phyloP scores from a whole-genome alignment of 192 early-diverging fungal genomes.

The Podila clonocystis region DNA sequence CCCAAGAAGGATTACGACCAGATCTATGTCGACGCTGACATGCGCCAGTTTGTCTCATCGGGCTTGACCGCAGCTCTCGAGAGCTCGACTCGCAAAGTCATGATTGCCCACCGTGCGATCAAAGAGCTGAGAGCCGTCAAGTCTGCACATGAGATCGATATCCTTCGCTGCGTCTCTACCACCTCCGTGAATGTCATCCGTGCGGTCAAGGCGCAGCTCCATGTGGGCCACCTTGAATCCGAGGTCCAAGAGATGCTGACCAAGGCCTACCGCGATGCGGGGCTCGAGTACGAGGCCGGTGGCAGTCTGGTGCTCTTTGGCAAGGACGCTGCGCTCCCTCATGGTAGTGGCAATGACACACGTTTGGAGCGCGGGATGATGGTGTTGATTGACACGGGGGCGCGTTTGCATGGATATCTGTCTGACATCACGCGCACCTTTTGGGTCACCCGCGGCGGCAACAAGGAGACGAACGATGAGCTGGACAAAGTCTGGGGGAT shows the following conservation, averaged over 20 bases:
- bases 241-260: conserved; percentile 50
- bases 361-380: conserved; percentile 43
- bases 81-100: conserved; percentile 23
- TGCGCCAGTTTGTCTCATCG: conserved; percentile 56
- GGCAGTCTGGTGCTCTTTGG: conserved; percentile 53
- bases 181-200: conserved; percentile 56
- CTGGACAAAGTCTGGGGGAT: conserved; percentile 57
- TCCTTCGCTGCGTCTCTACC: conserved; percentile 57
- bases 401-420: conserved; percentile 55
- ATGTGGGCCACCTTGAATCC: conserved; percentile 41
- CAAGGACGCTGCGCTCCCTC: conserved; percentile 60
- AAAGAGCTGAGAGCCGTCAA: conserved; percentile 54
- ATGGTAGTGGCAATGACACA: conserved; percentile 55
- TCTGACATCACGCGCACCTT: conserved; percentile 63
- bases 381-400: conserved; percentile 62
- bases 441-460: conserved; percentile 44
- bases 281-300: conserved; percentile 51
- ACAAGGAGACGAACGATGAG: conserved; percentile 46
- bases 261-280: conserved; percentile 36
- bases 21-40: conserved; percentile 53
- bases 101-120: conserved; percentile 44
- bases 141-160: conserved; percentile 56
- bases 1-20: conserved; percentile 20
- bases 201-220: conserved; percentile 46
- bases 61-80: conserved; percentile 37